phyloP scores from a whole-genome alignment of 257 asterid species.

The Thymus mandschuricus region DNA sequence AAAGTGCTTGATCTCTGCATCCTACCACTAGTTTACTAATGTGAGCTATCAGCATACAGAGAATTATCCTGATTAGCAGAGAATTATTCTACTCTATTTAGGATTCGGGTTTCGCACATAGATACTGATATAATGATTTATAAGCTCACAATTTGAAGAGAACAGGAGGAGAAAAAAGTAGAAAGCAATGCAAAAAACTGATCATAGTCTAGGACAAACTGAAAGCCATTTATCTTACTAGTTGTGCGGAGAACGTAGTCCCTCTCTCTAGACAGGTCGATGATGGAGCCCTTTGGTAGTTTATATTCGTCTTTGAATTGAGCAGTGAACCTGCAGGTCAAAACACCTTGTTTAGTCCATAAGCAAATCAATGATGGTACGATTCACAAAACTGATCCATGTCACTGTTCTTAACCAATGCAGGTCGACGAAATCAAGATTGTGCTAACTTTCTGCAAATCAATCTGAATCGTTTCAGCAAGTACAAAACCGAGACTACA shows the following conservation, averaged over 20 bases:
- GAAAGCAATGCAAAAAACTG: background rate
- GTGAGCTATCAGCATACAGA: background rate
- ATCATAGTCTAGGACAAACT: background rate
- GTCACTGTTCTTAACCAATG: background rate
- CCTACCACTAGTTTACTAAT: background rate
- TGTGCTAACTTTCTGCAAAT: no score
- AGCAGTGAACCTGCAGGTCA: constrained; percentile 68
- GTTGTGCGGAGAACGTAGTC: constrained; percentile 70
- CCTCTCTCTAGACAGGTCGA: constrained; percentile 66
- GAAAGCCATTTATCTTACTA: constrained; percentile 53
- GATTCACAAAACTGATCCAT: background rate
- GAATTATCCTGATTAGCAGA: background rate
- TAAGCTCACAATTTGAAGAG: background rate
- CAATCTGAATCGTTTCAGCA: no score
- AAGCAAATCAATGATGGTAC: constrained; percentile 12
- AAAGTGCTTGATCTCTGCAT: no score
- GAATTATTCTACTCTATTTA: background rate
- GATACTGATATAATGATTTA: background rate
- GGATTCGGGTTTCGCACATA: background rate
- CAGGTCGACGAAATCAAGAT: no score
- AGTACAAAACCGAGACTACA: background rate
- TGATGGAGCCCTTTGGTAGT: constrained; percentile 82
- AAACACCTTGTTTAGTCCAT: constrained; percentile 1
- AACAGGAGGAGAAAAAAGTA: background rate
- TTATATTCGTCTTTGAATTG: constrained; percentile 84